A percentile compares a stretch with the other conserved stretches of the same genome.
Evolutionary conservation across 306 rosid genomes (phyloP).

Genomic region (Cicer arietinum): DNA sequence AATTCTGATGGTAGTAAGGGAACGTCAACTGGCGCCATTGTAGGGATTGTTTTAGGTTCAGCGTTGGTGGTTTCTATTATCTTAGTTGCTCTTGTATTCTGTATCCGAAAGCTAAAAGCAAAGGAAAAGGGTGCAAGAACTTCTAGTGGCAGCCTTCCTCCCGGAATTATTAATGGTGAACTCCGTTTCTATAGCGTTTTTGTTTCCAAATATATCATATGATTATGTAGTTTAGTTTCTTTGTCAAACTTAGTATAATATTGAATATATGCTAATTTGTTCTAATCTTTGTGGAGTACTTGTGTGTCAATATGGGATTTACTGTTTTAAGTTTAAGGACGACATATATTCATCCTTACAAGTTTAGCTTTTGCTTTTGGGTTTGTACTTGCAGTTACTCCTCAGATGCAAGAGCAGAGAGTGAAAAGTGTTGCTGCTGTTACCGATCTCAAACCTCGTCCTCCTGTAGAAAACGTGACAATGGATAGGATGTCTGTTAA

Average conservation of each 20-base stretch:
- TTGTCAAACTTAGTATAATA: conserved; percentile 14
- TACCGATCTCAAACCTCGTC: conserved; percentile 83
- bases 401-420: conserved; percentile 83
- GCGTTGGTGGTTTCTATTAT: conserved; percentile 50
- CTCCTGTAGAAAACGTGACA: conserved; percentile 70
- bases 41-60: conserved; percentile 79
- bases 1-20: conserved; percentile 61
- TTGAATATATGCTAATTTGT: neutral
- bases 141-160: conserved; percentile 62
- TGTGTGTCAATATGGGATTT: too few species aligned
- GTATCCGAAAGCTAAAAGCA: conserved; percentile 65
- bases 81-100: conserved; percentile 63
- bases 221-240: conserved; percentile 32
- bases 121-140: conserved; percentile 59
- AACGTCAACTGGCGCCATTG: conserved; percentile 52
- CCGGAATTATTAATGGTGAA: conserved; percentile 67
- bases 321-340: too few species aligned
- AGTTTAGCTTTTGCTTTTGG: conserved; percentile 19
- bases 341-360: conserved; percentile 17
- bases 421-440: conserved; percentile 62
- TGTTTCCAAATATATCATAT: conserved; percentile 14
- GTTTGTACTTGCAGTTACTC: conserved; percentile 59
- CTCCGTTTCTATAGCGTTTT: conserved; percentile 37
- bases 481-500: conserved; percentile 69
- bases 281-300: neutral